phyloP scores from a whole-genome alignment of 192 early-diverging fungal species.

The Fimicolochytrium jonesii region DNA sequence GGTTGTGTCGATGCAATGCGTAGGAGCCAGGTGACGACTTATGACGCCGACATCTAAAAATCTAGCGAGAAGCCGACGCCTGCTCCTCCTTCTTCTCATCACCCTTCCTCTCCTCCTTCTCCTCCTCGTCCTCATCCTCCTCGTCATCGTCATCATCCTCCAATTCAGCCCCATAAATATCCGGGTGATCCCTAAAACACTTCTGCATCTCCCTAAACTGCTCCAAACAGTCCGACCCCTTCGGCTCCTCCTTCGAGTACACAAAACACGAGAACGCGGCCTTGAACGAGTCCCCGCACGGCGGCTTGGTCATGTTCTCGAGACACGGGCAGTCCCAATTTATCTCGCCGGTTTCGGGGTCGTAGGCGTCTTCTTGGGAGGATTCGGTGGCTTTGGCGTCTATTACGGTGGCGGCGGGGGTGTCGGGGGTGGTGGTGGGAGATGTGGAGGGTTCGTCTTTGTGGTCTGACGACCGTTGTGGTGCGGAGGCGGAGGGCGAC shows the following conservation, averaged over 20 bases:
- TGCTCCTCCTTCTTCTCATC: no score
- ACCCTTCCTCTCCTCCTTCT: slow-evolving; percentile 23
- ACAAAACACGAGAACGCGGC: slow-evolving; percentile 97
- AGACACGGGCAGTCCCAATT: slow-evolving; percentile 98
- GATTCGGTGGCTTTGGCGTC: no score
- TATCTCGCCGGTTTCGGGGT: slow-evolving; percentile 64
- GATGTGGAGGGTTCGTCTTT: no score
- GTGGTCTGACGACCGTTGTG: no score
- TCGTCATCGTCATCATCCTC: slow-evolving; percentile 68
- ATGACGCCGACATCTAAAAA: no score
- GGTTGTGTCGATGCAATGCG: no score
- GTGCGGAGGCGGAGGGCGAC: no score
- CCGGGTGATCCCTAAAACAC: slow-evolving; percentile 80
- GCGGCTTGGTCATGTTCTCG: slow-evolving; percentile 89
- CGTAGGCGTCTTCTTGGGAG: slow-evolving; percentile 35
- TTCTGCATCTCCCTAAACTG: slow-evolving; percentile 92
- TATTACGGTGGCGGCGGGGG: no score
- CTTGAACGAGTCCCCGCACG: slow-evolving; percentile 97
- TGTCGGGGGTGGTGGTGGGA: no score
- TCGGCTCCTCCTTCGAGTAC: slow-evolving; percentile 86
- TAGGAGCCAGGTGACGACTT: no score
- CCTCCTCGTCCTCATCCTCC: slow-evolving; percentile 47
- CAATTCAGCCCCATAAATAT: slow-evolving; percentile 78
- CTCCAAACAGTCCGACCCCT: slow-evolving; percentile 95
- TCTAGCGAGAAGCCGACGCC: no score